Base-by-base conservation (phyloP, 257 asterid genomes). In the Solanum bulbocastanum region DNA sequence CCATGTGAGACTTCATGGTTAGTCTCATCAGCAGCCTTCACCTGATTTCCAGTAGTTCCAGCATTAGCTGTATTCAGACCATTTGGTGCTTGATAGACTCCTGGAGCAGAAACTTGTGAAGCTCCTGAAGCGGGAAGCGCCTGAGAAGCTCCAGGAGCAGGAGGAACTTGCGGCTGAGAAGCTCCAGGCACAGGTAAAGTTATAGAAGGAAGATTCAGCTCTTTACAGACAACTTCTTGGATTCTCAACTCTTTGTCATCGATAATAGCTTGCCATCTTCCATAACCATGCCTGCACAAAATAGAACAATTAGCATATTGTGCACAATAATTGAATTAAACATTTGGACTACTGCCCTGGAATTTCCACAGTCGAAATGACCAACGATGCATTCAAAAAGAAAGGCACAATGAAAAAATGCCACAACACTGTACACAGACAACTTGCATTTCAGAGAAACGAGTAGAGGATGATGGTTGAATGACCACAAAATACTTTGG, bases 181-280 rank as follows among this genome's bases (percentile, higher is more conserved):
- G 92, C 91, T 92, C 94, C 99, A n/a, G 93, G 86, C 73, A 71
- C 92, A 13, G 98, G 98, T 49, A 96, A 88, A 83, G 78, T 92
- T 71, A 93, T 89, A 14, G 88, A 71, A 62, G 98, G 94, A 86
- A 97, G 98, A 90, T 93, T 94, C 90, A 94, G 92, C 94, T 96
- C 99, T 91, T 92, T 96, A 91, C 98, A 97, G 86, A 97, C 95
- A 87, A 93, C 90, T 91, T 96, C 99, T 89, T 96, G 99, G 88
- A 97, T 88, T 87, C 90, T 94, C 92, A 97, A 85, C 86, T 93
- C 98, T 94, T 93, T 97, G 92, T 97, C 99, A 87, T 97, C 99
- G 68, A 95, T 94, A 89, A 97, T 94, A 58, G 98, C 95, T 95
- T 97, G 99, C 99, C 99, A 97, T 94, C 98, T 95, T 88, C 99